phyloP scores from a whole-genome alignment of 768 basidiomycete genomes.

The Polyporus arcularius region DNA sequence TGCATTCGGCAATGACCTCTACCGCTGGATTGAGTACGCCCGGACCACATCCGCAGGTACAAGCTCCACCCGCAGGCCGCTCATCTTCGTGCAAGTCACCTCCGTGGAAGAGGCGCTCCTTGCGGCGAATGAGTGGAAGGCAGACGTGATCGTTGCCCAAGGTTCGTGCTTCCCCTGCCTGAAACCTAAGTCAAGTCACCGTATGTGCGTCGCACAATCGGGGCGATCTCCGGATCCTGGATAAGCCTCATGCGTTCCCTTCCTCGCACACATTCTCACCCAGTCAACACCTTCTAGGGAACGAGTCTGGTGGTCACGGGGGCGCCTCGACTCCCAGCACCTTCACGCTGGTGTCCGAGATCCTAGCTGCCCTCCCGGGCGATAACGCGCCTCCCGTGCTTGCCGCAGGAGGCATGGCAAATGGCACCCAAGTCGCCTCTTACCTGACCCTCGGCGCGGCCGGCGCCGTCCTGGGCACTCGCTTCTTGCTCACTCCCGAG shows the following conservation, averaged over 20 bases:
- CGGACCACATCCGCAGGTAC: conserved; percentile 52
- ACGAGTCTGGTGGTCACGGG: conserved; percentile 83
- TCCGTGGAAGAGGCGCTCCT: conserved; percentile 58
- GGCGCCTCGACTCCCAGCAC: conserved; percentile 56
- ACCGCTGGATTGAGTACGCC: conserved; percentile 61
- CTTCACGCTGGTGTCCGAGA: conserved; percentile 56
- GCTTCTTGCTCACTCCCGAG: conserved; percentile 71
- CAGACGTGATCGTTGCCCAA: conserved; percentile 78
- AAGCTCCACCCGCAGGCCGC: conserved; percentile 43
- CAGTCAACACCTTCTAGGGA: conserved; percentile 45
- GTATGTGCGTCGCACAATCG: background rate
- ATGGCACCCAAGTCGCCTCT: conserved; percentile 64
- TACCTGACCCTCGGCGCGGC: conserved; percentile 67
- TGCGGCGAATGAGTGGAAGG: conserved; percentile 68
- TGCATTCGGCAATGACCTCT: conserved; percentile 62
- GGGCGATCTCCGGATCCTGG: conserved; percentile 2
- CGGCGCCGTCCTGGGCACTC: conserved; percentile 73
- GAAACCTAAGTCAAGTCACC: too few species aligned
- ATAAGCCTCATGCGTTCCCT: conserved; percentile 1
- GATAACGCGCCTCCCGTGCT: conserved; percentile 53
- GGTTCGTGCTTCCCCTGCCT: conserved; percentile 40
- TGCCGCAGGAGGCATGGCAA: conserved; percentile 74
- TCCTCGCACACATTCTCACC: background rate
- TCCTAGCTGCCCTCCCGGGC: conserved; percentile 45
- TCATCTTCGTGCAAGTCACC: conserved; percentile 67